Conservation (phyloP, 2,329 filamentous ascomycete genomes). For the Penicillium freii region DNA sequence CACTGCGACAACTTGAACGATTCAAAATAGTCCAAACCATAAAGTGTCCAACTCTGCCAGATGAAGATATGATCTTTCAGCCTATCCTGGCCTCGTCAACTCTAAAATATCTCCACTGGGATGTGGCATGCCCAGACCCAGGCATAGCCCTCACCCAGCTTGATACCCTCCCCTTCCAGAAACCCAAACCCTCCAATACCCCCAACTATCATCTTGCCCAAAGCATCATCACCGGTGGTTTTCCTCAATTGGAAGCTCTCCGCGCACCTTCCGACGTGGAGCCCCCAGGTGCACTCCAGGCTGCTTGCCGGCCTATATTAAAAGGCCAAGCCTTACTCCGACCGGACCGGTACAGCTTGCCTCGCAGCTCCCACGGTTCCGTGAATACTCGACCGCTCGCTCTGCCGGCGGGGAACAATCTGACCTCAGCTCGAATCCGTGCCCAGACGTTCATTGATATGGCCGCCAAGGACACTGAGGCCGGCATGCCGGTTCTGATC, state of each 20-base stretch:
- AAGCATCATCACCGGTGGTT: constrained; percentile 44
- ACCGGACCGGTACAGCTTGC: constrained; percentile 42
- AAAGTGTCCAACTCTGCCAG: constrained; percentile 46
- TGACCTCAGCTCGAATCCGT: constrained; percentile 46
- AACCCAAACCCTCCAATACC: constrained; percentile 34
- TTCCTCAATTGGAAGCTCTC: constrained; percentile 41
- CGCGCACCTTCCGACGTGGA: constrained; percentile 47
- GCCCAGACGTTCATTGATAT: constrained; percentile 48
- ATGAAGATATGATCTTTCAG: constrained; percentile 45
- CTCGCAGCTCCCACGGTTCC: constrained; percentile 44
- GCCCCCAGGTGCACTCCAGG: constrained; percentile 45
- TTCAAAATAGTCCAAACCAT: constrained; percentile 55
- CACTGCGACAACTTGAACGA: constrained; percentile 45
- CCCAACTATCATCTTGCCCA: constrained; percentile 46
- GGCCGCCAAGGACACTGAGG: constrained; percentile 41
- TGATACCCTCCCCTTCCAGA: constrained; percentile 40
- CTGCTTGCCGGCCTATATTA: constrained; percentile 42
- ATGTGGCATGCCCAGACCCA: constrained; percentile 44
- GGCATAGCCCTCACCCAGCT: constrained; percentile 37
- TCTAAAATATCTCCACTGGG: constrained; percentile 59
- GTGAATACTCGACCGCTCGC: constrained; percentile 42
- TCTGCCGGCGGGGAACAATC: constrained; percentile 44
- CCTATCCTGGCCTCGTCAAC: constrained; percentile 50
- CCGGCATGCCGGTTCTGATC: constrained; percentile 41
- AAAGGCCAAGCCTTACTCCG: constrained; percentile 41